Conservation (phyloP, 2,329 filamentous ascomycete species). For the Colletotrichum musicola region DNA sequence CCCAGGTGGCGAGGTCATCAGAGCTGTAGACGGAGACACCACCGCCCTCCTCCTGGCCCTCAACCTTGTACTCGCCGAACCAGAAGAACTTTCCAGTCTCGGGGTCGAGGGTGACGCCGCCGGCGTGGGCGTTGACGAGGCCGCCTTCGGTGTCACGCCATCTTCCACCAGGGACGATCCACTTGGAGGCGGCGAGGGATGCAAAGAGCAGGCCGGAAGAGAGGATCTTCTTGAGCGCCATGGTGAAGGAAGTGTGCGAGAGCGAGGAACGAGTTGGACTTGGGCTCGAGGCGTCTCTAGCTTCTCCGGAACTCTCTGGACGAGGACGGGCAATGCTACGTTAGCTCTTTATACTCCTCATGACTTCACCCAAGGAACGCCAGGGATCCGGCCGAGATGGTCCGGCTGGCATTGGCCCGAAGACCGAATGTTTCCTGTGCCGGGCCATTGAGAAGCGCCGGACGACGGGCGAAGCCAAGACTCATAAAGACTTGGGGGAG, state of each 20-base stretch:
- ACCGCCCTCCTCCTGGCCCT: conserved; percentile 70
- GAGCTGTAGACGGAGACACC: conserved; percentile 73
- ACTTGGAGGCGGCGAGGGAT: conserved; percentile 55
- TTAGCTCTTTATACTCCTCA: conserved; percentile 19
- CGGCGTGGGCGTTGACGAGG: conserved; percentile 73
- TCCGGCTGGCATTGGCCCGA: conserved; percentile 34
- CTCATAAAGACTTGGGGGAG: background rate
- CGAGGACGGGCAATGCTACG: conserved; percentile 3
- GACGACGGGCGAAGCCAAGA: conserved; percentile 20
- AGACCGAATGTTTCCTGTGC: conserved; percentile 19
- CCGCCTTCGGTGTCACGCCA: conserved; percentile 72
- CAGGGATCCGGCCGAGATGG: conserved; percentile 4
- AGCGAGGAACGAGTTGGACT: background rate
- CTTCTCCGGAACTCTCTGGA: background rate
- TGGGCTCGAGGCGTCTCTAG: conserved; percentile 3
- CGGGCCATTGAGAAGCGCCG: conserved; percentile 34
- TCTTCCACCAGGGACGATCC: conserved; percentile 71
- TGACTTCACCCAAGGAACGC: conserved; percentile 3
- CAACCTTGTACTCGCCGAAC: conserved; percentile 72
- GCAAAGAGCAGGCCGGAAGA: conserved; percentile 33
- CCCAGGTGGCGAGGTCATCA: conserved; percentile 71
- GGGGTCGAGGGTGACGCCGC: conserved; percentile 65
- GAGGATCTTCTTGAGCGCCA: conserved; percentile 37
- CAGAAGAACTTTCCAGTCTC: conserved; percentile 68
- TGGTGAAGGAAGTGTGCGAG: background rate